These are phyloP conservation scores for Arthrocladium fulminans DNA, from an alignment of 2,329 filamentous ascomycete species.

Conservation along the genomic window DNA sequence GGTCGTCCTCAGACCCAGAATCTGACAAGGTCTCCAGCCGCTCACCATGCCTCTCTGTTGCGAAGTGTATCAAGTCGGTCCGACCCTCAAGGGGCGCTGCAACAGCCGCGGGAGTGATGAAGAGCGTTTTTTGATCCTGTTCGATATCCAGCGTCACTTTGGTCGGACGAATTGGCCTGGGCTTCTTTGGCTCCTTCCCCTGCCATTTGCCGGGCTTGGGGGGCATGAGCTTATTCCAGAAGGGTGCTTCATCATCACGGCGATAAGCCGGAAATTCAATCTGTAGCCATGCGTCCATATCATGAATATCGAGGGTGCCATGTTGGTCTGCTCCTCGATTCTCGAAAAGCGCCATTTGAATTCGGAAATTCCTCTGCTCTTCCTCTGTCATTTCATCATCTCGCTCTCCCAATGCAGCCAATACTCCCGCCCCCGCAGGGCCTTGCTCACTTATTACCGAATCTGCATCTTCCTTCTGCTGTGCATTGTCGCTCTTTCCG, in stretches of 20 bases:
- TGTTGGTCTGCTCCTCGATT: conserved; percentile 31
- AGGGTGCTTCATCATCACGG: conserved; percentile 57
- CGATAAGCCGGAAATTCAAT: conserved; percentile 76
- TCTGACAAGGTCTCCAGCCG: conserved; percentile 43
- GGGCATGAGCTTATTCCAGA: conserved; percentile 75
- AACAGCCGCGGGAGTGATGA: conserved; percentile 51
- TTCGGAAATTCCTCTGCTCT: conserved; percentile 30
- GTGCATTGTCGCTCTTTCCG: conserved; percentile 12
- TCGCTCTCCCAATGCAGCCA: neutral
- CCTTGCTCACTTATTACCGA: conserved; percentile 15
- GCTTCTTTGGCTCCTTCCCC: conserved; percentile 69
- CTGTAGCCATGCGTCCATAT: conserved; percentile 34
- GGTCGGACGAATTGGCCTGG: conserved; percentile 72
- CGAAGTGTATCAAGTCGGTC: conserved; percentile 29
- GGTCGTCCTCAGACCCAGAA: conserved; percentile 54
- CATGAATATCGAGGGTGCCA: conserved; percentile 14
- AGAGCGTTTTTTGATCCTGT: conserved; percentile 75
- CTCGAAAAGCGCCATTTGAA: conserved; percentile 40
- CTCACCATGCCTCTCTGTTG: conserved; percentile 32
- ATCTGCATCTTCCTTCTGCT: conserved; percentile 16
- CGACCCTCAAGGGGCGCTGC: conserved; percentile 9
- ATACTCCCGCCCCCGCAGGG: conserved; percentile 12
- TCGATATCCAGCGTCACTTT: conserved; percentile 84
- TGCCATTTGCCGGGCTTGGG: conserved; percentile 66
- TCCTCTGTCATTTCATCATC: conserved; percentile 10